These are phyloP conservation scores for Castanospermum australe DNA, from an alignment of 306 rosid genomes.

Conservation along the genomic window DNA sequence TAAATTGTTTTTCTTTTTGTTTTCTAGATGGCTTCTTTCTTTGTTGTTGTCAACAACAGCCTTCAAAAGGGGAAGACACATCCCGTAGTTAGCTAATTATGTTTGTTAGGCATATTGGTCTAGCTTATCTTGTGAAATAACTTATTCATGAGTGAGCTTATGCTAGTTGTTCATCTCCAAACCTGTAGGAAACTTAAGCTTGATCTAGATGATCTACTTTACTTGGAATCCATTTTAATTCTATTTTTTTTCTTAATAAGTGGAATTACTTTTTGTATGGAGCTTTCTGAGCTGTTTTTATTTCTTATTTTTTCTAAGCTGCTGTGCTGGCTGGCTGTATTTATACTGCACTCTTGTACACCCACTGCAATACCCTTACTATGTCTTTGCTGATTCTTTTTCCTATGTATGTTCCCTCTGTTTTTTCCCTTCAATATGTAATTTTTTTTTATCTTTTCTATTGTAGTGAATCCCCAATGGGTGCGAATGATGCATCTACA, in stretches of 20 bases:
- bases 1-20: neutral
- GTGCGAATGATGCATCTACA: constrained; percentile 94
- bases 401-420: neutral
- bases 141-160: neutral
- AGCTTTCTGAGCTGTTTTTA: neutral
- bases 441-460: constrained; percentile 9
- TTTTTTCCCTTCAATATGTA: neutral
- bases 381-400: neutral
- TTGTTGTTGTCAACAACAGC: neutral
- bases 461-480: constrained; percentile 94
- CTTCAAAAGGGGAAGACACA: neutral
- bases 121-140: neutral
- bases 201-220: neutral
- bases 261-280: neutral
- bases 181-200: neutral
- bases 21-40: neutral
- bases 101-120: neutral
- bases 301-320: neutral
- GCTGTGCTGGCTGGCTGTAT: neutral
- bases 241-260: neutral
- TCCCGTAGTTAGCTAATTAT: neutral
- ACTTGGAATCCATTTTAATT: neutral
- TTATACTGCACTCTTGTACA: neutral
- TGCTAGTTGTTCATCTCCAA: neutral
- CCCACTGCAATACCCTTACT: neutral